phyloP scores from a whole-genome alignment of 2,329 filamentous ascomycete species.

The Biscogniauxia mediterranea region DNA sequence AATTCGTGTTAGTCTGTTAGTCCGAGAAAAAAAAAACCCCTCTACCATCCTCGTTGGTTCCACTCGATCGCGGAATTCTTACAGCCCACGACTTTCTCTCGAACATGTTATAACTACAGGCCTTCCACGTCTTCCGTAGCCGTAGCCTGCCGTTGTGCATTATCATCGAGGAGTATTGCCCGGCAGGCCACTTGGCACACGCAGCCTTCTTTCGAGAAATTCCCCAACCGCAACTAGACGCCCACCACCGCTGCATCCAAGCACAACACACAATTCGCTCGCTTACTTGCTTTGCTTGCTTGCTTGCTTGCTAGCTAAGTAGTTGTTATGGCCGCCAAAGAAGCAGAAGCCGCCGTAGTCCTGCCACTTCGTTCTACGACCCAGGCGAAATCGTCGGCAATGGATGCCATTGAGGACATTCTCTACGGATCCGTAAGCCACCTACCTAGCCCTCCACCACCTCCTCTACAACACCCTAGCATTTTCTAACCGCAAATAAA shows the following conservation, averaged over 20 bases:
- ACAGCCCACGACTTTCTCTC: conserved; percentile 6
- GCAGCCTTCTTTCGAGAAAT: too few species aligned
- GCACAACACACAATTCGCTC: background rate
- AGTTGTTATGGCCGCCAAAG: conserved; percentile 28
- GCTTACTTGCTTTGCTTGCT: background rate
- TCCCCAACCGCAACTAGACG: too few species aligned
- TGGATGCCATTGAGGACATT: conserved; percentile 81
- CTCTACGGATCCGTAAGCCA: conserved; percentile 76
- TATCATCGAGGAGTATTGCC: conserved; percentile 14
- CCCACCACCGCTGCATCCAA: background rate
- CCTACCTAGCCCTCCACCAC: background rate
- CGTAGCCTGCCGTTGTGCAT: conserved; percentile 23
- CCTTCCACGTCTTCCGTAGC: conserved; percentile 21
- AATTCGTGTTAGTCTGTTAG: conserved; percentile 10
- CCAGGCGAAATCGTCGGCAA: conserved; percentile 36
- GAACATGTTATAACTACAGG: conserved; percentile 23
- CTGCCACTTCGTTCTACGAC: conserved; percentile 17
- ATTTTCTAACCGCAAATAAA: conserved; percentile 12
- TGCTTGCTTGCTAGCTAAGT: background rate
- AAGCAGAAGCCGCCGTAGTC: conserved; percentile 20
- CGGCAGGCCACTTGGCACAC: conserved; percentile 16
- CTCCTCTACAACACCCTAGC: background rate
- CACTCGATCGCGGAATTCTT: background rate
- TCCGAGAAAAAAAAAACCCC: background rate
- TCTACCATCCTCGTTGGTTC: background rate